Conservation (phyloP, 1,284 basidiomycete species). For the Mycena citricolor region DNA sequence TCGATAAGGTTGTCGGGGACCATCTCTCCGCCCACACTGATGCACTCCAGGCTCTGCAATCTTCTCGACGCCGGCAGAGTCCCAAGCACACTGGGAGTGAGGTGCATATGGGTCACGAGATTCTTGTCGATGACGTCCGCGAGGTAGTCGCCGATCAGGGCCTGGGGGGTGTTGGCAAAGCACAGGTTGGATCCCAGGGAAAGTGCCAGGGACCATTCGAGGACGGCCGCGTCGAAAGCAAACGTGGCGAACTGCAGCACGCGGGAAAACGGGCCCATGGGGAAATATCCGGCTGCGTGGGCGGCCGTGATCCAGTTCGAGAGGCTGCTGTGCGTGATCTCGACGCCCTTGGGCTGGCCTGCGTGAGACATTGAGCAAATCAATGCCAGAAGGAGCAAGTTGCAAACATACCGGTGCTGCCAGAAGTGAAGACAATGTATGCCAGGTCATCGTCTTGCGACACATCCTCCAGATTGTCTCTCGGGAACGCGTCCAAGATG, state of each 20-base stretch:
- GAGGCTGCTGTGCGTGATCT: background rate
- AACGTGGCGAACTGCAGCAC: conserved; percentile 1
- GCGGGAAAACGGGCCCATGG: background rate
- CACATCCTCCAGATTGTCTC: background rate
- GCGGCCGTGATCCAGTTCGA: background rate
- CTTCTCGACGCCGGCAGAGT: background rate
- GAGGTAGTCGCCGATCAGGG: conserved; percentile 1
- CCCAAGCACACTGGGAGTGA: conserved; percentile 1
- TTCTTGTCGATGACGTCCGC: background rate
- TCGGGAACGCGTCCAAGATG: background rate
- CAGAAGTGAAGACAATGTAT: conserved; percentile 1
- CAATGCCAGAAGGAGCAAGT: background rate
- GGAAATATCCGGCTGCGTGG: background rate
- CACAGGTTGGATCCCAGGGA: background rate
- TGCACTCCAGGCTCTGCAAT: background rate
- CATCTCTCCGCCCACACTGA: background rate
- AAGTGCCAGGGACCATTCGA: background rate
- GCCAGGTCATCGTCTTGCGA: background rate
- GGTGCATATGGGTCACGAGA: background rate
- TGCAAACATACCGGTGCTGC: conserved; percentile 1
- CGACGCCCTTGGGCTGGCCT: conserved; percentile 1
- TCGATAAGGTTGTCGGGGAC: conserved; percentile 1
- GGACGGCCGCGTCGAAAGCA: background rate
- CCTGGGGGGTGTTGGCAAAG: background rate
- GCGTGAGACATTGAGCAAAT: background rate